phyloP scores from a whole-genome alignment of 345 rosid genomes.

The Arabidopsis thaliana region DNA sequence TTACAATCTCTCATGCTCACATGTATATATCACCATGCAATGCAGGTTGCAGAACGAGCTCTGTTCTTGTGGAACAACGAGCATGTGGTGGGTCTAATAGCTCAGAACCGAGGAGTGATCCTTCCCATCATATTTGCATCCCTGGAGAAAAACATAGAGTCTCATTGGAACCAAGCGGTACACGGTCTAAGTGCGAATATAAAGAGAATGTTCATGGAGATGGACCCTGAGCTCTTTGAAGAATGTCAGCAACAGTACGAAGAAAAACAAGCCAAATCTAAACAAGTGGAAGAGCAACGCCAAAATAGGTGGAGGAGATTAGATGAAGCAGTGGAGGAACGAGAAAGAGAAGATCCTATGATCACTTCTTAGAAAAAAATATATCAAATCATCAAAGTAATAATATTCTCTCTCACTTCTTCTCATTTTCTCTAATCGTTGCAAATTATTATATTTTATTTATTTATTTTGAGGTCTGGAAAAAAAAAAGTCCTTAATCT shows the following conservation, averaged over 20 bases:
- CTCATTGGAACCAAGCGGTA: slow-evolving; percentile 91
- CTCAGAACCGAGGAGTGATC: slow-evolving; percentile 70
- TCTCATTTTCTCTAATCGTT: slow-evolving; percentile 7
- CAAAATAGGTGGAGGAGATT: slow-evolving; percentile 78
- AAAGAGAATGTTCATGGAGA: slow-evolving; percentile 82
- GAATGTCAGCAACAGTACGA: slow-evolving; percentile 67
- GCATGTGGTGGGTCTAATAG: slow-evolving; percentile 75
- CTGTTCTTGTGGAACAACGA: slow-evolving; percentile 94
- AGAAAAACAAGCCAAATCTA: slow-evolving; percentile 67
- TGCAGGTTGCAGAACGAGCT: slow-evolving; percentile 91
- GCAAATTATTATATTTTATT: slow-evolving; percentile 20
- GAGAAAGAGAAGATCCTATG: slow-evolving; percentile 61
- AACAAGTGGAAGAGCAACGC: slow-evolving; percentile 73
- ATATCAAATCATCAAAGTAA: slow-evolving; percentile 20
- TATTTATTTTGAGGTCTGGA: slow-evolving; percentile 21
- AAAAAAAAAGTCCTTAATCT: neutral
- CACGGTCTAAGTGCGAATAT: slow-evolving; percentile 80
- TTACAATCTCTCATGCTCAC: slow-evolving; percentile 2
- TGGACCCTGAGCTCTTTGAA: slow-evolving; percentile 80
- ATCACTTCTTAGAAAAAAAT: slow-evolving; percentile 23
- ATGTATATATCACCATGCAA: slow-evolving; percentile 6
- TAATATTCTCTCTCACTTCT: slow-evolving; percentile 17
- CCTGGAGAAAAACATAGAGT: slow-evolving; percentile 73
- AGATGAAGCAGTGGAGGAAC: slow-evolving; percentile 63
- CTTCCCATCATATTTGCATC: slow-evolving; percentile 77